A percentile compares a stretch with the other conserved stretches of the same genome.
Conservation (phyloP, 2,329 filamentous ascomycete genomes). For the Aureobasidium sp. region DNA sequence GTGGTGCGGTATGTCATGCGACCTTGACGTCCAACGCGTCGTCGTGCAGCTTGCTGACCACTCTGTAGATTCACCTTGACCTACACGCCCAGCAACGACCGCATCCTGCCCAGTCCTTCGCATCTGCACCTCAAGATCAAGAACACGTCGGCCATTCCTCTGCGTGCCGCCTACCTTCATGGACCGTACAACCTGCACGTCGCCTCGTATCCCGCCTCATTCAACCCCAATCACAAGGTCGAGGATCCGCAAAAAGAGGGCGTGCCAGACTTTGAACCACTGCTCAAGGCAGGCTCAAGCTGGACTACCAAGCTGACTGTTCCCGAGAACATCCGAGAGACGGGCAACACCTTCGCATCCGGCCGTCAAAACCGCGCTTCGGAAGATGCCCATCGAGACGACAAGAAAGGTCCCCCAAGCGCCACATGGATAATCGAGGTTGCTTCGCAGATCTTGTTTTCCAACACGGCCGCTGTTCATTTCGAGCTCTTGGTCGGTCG, state of each 20-base stretch:
- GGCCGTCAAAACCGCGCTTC: slow-evolving; percentile 19
- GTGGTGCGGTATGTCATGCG: slow-evolving; percentile 60
- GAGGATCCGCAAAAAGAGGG: slow-evolving; percentile 61
- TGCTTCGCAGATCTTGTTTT: slow-evolving; percentile 88
- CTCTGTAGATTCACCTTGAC: slow-evolving; percentile 62
- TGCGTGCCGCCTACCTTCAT: slow-evolving; percentile 92
- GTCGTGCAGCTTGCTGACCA: background rate
- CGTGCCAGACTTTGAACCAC: slow-evolving; percentile 85
- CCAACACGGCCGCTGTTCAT: slow-evolving; percentile 72
- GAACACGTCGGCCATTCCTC: slow-evolving; percentile 81
- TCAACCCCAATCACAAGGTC: slow-evolving; percentile 73
- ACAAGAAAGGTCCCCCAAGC: slow-evolving; percentile 43
- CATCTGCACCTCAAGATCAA: slow-evolving; percentile 78
- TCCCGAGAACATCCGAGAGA: slow-evolving; percentile 66
- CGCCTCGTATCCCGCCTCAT: slow-evolving; percentile 73
- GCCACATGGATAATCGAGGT: slow-evolving; percentile 88
- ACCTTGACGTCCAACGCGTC: slow-evolving; percentile 4
- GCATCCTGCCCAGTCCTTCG: slow-evolving; percentile 77
- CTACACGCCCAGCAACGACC: slow-evolving; percentile 81
- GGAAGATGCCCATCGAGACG: slow-evolving; percentile 28
- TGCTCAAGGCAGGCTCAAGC: slow-evolving; percentile 84
- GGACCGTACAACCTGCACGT: slow-evolving; percentile 88
- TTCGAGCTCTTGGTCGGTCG: slow-evolving; percentile 82
- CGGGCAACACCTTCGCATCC: slow-evolving; percentile 35
- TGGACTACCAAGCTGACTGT: slow-evolving; percentile 76